Base-by-base conservation (phyloP, 352 stramenopile species). In the Globisporangium recalcitrans region DNA sequence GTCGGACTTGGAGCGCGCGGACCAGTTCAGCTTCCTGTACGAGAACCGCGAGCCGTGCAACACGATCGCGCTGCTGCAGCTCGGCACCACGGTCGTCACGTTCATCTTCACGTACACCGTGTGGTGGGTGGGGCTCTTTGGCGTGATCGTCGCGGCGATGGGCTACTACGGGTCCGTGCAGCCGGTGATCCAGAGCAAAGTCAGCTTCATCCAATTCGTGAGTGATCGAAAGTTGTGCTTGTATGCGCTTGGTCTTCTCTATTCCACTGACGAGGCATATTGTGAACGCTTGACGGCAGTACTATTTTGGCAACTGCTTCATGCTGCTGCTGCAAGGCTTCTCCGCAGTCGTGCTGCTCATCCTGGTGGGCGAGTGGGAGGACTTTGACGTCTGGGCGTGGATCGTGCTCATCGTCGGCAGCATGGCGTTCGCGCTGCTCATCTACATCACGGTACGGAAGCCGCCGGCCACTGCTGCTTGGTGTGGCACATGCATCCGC, bases 241-340 rank as follows among this genome's bases (percentile, higher is more conserved):
- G n/a, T n/a, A n/a, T n/a, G n/a, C n/a, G n/a, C n/a, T n/a, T n/a
- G n/a, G 7, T 21, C 6, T 10, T 21, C 14, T 46, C 11, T 46
- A 16, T 31, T 31, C 5, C 6, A 58, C 31, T 58, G 31, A 34
- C 44, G n/a, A 22, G 1, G 34, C 1, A 38, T 16, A 10, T 24
- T 60, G 36, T 38, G 5, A 6, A 1, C 22, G 29, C 38, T 46
- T 55, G 8, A 21, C 16, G 8, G 36, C 71, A 92, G 83, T 93
- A 93, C 63, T 93, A 91, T 71, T 93, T 91, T 54, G 82, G 84
- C 59, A 93, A 93, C 62, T 93, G 82, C 72, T 91, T 93, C 75
- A 91, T 93, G 77, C 66, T 93, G 46, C 51, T 89, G 49, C 70
- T 93, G 13, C 78, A 93, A 56, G 70, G 71, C 51, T 79, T 90